Evolutionary conservation across 177 flowering plant genomes (phyloP).

Genomic region (Vitis hybrid): DNA sequence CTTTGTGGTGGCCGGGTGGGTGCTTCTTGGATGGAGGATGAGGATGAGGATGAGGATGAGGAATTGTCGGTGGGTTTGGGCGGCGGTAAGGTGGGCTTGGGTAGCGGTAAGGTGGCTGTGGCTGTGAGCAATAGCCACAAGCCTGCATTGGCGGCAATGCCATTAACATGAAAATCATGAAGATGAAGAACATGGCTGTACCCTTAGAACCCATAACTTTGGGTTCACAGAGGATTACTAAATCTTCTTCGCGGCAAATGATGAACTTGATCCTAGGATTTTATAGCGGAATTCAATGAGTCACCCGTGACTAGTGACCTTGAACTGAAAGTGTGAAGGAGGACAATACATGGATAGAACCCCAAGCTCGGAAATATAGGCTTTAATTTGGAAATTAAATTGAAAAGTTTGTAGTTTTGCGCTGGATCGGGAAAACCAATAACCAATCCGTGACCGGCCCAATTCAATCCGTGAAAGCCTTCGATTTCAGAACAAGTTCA

Average conservation of each 20-base stretch:
- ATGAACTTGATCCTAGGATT: neutral
- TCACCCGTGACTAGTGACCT: slow-evolving; percentile 17
- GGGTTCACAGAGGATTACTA: slow-evolving; percentile 8
- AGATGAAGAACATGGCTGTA: slow-evolving; percentile 39
- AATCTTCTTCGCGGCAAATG: neutral
- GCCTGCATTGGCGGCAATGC: slow-evolving; percentile 54
- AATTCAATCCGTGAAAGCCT: slow-evolving; percentile 23
- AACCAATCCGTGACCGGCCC: slow-evolving; percentile 23
- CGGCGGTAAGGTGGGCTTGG: slow-evolving; percentile 10
- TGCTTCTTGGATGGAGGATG: slow-evolving; percentile 21
- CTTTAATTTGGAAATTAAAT: slow-evolving; percentile 10
- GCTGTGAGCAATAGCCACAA: slow-evolving; percentile 32
- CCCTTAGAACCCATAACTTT: slow-evolving; percentile 38
- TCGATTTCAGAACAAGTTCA: slow-evolving; percentile 11
- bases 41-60: slow-evolving; percentile 22
- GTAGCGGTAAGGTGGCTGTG: slow-evolving; percentile 26
- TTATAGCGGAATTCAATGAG: slow-evolving; percentile 11
- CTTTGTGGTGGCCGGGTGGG: slow-evolving; percentile 28
- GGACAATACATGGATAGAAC: neutral
- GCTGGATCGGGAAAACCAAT: slow-evolving; percentile 17
- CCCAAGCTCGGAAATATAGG: neutral
- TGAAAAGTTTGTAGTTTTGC: slow-evolving; percentile 18
- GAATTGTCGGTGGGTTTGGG: slow-evolving; percentile 16
- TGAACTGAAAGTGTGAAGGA: neutral
- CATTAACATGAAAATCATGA: slow-evolving; percentile 34